Conservation (phyloP, 1,139 yeast genomes). For the Lodderomyces jiufengensis region DNA sequence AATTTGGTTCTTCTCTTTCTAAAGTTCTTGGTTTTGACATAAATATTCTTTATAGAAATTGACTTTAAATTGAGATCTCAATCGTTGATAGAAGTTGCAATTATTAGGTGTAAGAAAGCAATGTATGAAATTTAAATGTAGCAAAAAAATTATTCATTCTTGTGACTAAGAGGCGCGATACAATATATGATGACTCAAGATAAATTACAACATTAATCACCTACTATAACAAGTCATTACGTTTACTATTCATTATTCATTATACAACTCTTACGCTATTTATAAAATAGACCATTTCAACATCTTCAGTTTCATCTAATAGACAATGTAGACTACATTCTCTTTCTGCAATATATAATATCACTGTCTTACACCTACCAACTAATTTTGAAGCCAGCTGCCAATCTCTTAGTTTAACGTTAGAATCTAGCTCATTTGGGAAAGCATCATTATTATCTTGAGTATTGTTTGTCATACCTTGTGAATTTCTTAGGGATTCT, state of each 20-base stretch:
- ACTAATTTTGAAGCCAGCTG: constrained; percentile 51
- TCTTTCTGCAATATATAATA: constrained; percentile 45
- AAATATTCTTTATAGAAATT: background rate
- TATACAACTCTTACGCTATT: constrained; percentile 27
- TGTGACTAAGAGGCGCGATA: no score
- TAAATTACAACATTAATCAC: no score
- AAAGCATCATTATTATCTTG: constrained; percentile 8
- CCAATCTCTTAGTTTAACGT: constrained; percentile 55
- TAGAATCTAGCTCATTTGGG: constrained; percentile 16
- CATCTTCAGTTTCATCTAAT: constrained; percentile 53
- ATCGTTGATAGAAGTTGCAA: no score
- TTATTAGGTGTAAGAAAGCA: no score
- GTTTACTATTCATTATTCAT: no score
- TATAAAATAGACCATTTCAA: constrained; percentile 53
- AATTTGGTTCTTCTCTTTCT: constrained; percentile 70
- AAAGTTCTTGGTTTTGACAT: constrained; percentile 20
- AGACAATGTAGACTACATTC: constrained; percentile 55
- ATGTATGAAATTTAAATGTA: no score
- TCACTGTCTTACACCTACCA: constrained; percentile 50
- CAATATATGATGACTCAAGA: no score
- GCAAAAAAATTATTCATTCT: no score
- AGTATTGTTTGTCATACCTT: background rate
- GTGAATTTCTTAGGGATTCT: constrained; percentile 13
- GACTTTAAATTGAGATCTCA: no score
- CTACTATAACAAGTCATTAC: no score